These are phyloP conservation scores for Cercospora berteroae DNA, from an alignment of 2,329 filamentous ascomycete genomes.

Conservation along the genomic window DNA sequence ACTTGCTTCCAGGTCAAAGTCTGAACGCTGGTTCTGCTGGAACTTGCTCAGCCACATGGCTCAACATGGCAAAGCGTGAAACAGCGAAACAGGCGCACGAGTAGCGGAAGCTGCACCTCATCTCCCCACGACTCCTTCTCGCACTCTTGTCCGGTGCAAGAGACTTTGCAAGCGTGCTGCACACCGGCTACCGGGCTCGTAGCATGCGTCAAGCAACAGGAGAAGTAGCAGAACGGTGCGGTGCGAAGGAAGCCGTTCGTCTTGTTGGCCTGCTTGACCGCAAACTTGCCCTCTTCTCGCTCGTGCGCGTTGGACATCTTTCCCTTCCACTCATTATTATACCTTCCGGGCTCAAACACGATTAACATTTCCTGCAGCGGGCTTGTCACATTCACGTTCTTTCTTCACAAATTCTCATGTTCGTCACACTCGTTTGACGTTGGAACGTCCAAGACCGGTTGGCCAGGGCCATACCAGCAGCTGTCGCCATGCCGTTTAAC, in stretches of 20 bases:
- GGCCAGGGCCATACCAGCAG: background rate
- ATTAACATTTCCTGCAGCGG: background rate
- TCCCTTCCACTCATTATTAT: background rate
- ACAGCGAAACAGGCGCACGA: slow-evolving; percentile 8
- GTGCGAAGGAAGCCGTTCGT: background rate
- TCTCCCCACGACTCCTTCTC: slow-evolving; percentile 10
- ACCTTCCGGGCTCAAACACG: background rate
- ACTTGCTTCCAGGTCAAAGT: slow-evolving; percentile 5
- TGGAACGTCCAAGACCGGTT: background rate
- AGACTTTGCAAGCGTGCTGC: background rate
- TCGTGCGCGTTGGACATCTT: background rate
- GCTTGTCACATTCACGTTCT: background rate
- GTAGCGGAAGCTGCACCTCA: background rate
- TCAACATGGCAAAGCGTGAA: slow-evolving; percentile 8
- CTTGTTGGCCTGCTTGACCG: background rate
- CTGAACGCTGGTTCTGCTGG: background rate
- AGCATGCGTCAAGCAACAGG: background rate
- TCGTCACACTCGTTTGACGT: slow-evolving; percentile 6
- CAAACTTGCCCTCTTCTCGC: background rate
- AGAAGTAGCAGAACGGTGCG: background rate
- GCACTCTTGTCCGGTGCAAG: background rate
- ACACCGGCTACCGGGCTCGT: background rate
- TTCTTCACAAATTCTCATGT: slow-evolving; percentile 9
- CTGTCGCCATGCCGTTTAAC: slow-evolving; percentile 16
- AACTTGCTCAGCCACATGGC: background rate